Percentiles rank a stretch among this genome's conserved stretches.
Conservation (phyloP, 176 grass and related monocot species). For the Cymbopogon citratus region DNA sequence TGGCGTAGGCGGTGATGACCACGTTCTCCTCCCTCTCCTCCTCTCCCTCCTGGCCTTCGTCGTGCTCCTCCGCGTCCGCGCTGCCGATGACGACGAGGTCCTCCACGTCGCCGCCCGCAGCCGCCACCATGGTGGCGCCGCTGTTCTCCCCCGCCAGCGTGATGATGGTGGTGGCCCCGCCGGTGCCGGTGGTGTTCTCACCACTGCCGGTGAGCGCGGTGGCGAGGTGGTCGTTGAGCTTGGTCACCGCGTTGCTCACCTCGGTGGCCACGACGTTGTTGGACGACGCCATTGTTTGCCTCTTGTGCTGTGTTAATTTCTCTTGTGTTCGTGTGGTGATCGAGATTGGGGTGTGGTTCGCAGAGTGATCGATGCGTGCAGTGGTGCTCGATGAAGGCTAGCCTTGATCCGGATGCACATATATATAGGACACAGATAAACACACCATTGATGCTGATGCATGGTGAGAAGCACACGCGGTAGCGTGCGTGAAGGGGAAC, state of each 20-base stretch:
- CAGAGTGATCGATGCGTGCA: not conserved
- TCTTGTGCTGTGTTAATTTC: no score
- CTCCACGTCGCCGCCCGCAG: not conserved
- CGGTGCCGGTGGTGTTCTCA: not conserved
- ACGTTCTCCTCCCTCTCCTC: slow-evolving; percentile 19
- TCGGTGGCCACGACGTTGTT: slow-evolving; percentile 21
- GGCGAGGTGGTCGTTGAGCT: slow-evolving; percentile 60
- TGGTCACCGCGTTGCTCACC: slow-evolving; percentile 35
- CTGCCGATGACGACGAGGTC: slow-evolving; percentile 42
- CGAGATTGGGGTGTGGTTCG: no score
- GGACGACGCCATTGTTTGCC: slow-evolving; percentile 8
- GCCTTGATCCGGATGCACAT: not conserved
- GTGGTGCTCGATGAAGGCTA: not conserved
- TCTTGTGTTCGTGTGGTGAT: no score
- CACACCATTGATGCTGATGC: not conserved
- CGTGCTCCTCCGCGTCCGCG: not conserved
- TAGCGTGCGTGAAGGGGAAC: slow-evolving; percentile 5
- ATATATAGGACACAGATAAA: slow-evolving; percentile 12
- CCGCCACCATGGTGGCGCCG: slow-evolving; percentile 43
- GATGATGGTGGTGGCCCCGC: slow-evolving; percentile 36
- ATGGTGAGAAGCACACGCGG: no score
- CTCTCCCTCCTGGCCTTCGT: not conserved
- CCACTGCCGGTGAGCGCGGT: not conserved
- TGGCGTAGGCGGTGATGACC: slow-evolving; percentile 51
- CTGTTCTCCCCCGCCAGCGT: slow-evolving; percentile 64